Evolutionary conservation across 805 yeast genomes (phyloP), one percentile per base, ranked within the genome.

Genomic region (Saccharomycopsis fibuligera): DNA sequence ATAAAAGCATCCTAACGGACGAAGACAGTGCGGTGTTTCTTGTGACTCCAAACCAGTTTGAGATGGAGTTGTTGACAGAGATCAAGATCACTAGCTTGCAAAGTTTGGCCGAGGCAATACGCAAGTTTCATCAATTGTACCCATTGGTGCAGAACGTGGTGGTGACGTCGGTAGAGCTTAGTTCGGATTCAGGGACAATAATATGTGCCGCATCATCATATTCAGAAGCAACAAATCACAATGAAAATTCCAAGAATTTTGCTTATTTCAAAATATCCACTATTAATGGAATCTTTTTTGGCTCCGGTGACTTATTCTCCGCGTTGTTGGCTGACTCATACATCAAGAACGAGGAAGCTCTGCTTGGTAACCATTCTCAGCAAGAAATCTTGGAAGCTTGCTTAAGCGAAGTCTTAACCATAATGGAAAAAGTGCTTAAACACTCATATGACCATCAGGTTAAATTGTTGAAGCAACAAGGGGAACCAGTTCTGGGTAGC

Each of bases 41-140:
- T 33, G 73, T 76, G 1, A 80, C 89, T 0, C 91, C 93, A 1
- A 85, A 85, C 59, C 90, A 83, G 58, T 78, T 84, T 60, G 93
- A 85, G 59, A 66, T 84, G 62, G 90, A 84, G 57, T 59, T 71
- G 0, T 64, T 85, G 41, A 74, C 79, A 10, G 82, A 69, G 1
- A 57, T 65, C 1, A 65, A 65, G 45, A 73, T 83, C 9, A 51
- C 40, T 0, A 64, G 66, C 48, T 60, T 74, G 54, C 58, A 44
- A 2, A 54, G 70, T 4, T 61, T 82, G 25, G 58, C 59, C 31
- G 21, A 24, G 0, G 71, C 81, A 2, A 58, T 82, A 3, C 29
- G 36, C 0, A 53, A 37, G 14, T 81, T 84, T 57, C 68, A 70
- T 52, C 47, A 60, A 3, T 45, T 58, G 12, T 83, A 74, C 59